Evolutionary conservation across 169 alveolate genomes (phyloP).

Genomic region (Cryptosporidium tyzzeri): DNA sequence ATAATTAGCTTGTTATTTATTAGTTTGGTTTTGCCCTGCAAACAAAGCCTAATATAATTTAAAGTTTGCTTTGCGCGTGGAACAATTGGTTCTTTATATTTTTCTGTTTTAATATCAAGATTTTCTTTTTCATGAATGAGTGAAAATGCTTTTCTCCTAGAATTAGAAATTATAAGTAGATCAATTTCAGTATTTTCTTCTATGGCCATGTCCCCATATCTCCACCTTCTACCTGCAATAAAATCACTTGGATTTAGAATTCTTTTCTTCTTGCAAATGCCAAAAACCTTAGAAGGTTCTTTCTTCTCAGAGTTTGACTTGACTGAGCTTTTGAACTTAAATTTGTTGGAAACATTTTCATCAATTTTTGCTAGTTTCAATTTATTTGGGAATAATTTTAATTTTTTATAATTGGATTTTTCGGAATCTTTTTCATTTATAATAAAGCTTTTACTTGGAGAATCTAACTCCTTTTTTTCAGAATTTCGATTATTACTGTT

Average conservation of each 20-base stretch:
- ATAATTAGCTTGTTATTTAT: slow-evolving; percentile 30
- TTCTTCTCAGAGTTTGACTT: background rate
- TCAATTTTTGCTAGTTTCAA: slow-evolving; percentile 1
- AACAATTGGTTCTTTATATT: slow-evolving; percentile 28
- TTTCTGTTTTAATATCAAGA: slow-evolving; percentile 4
- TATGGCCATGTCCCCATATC: slow-evolving; percentile 42
- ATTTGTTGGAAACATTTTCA: background rate
- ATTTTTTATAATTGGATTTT: slow-evolving; percentile 4
- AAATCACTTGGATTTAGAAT: slow-evolving; percentile 51
- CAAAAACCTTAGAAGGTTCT: background rate
- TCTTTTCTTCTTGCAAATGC: slow-evolving; percentile 17
- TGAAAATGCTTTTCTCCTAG: slow-evolving; percentile 52
- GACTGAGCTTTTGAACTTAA: background rate
- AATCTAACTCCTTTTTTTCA: background rate
- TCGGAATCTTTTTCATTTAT: background rate
- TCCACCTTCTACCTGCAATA: slow-evolving; percentile 45
- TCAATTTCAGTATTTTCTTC: slow-evolving; percentile 25
- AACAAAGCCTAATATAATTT: slow-evolving; percentile 54
- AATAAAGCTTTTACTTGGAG: background rate
- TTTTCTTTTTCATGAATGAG: slow-evolving; percentile 49
- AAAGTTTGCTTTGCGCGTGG: slow-evolving; percentile 45
- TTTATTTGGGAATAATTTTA: slow-evolving; percentile 40
- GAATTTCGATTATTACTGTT: background rate
- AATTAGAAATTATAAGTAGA: slow-evolving; percentile 38
- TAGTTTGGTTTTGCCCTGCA: slow-evolving; percentile 47